Evolutionary conservation across 208 protist species (phyloP).

Genomic region (Acanthamoeba sp.): DNA sequence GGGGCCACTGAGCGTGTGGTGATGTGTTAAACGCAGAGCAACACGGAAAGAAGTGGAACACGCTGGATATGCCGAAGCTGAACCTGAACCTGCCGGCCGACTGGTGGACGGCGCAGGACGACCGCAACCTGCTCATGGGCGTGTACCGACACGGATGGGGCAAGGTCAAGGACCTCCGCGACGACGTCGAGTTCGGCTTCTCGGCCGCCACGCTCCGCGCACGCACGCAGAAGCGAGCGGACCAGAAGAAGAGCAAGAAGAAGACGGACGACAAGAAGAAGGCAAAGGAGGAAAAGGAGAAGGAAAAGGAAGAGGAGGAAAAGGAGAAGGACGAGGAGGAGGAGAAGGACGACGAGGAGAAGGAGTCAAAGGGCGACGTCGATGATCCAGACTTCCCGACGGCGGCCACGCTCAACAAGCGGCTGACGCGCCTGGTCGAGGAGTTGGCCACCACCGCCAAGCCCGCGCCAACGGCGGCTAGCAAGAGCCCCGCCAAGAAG

Average conservation of each 20-base stretch:
- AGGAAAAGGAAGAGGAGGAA: background rate
- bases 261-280: background rate
- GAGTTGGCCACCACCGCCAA: background rate
- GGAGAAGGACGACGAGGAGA: background rate
- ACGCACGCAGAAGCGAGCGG: background rate
- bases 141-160: conserved; percentile 80
- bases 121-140: conserved; percentile 72
- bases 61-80: background rate
- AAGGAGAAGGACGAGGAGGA: background rate
- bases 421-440: conserved; percentile 19
- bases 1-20: background rate
- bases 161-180: conserved; percentile 64
- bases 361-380: background rate
- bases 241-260: background rate
- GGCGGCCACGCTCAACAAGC: conserved; percentile 13
- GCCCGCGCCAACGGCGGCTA: background rate
- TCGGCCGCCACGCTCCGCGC: background rate
- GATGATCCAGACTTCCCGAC: conserved; percentile 13
- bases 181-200: conserved; percentile 64
- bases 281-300: background rate
- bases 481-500: background rate
- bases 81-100: conserved; percentile 2
- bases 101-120: conserved; percentile 1
- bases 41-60: background rate
- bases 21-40: background rate